Percentiles rank a stretch among this genome's conserved stretches.
phyloP scores from a whole-genome alignment of 1,139 yeast genomes.

The Blastobotrys malaysiensis region DNA sequence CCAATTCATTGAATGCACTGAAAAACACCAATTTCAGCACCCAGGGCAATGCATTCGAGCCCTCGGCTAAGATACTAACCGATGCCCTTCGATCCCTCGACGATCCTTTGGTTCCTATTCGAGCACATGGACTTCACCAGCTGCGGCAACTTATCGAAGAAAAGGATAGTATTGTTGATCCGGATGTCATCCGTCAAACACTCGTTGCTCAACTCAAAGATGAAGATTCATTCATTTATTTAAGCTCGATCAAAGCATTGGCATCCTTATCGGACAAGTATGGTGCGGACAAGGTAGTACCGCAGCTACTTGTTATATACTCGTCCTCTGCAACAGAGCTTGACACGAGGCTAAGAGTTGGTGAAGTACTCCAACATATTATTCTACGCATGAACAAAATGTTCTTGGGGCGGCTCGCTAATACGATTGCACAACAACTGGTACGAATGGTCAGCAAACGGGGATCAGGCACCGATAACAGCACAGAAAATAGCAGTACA shows the following conservation, averaged over 20 bases:
- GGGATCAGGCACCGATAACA: no score
- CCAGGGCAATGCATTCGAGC: not conserved
- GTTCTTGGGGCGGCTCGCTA: slow-evolving; percentile 40
- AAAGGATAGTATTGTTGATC: slow-evolving; percentile 46
- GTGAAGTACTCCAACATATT: slow-evolving; percentile 69
- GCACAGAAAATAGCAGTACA: no score
- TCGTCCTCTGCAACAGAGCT: slow-evolving; percentile 33
- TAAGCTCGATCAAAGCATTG: slow-evolving; percentile 77
- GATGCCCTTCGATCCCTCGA: slow-evolving; percentile 62
- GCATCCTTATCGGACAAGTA: slow-evolving; percentile 50
- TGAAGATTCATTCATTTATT: slow-evolving; percentile 78
- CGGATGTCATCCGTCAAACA: slow-evolving; percentile 52
- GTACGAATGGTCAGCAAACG: slow-evolving; percentile 37
- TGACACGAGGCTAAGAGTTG: slow-evolving; percentile 68
- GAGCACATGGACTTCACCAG: slow-evolving; percentile 78
- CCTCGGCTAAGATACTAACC: slow-evolving; percentile 25
- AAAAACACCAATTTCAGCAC: not conserved
- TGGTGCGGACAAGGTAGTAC: slow-evolving; percentile 37
- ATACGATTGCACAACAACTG: slow-evolving; percentile 35
- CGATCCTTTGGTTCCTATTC: slow-evolving; percentile 76
- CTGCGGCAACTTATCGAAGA: slow-evolving; percentile 53
- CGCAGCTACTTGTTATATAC: slow-evolving; percentile 42
- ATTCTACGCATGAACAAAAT: slow-evolving; percentile 47
- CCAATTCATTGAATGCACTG: slow-evolving; percentile 18
- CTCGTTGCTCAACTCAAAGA: slow-evolving; percentile 66